Conservation (phyloP, 768 basidiomycete species). For the Coprinopsis sp. region DNA sequence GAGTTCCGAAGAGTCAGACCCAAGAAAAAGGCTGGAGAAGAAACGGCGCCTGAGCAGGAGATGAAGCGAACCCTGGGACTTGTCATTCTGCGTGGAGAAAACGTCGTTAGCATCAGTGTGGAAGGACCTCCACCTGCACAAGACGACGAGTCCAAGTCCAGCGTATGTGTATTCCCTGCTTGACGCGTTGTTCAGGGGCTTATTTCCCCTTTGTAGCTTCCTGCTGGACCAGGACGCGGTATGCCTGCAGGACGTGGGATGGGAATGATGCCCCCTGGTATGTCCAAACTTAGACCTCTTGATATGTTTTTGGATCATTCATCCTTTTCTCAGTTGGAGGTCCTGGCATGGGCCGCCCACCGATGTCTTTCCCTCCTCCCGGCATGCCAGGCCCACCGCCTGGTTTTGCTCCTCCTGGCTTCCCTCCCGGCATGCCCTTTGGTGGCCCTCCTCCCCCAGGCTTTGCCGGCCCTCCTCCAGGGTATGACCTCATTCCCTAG, state of each 20-base stretch:
- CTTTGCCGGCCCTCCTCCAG: constrained; percentile 78
- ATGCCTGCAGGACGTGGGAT: constrained; percentile 97
- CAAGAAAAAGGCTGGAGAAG: constrained; percentile 87
- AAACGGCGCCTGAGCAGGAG: constrained; percentile 78
- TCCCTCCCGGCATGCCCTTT: constrained; percentile 78
- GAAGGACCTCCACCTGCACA: constrained; percentile 93
- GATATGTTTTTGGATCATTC: constrained; percentile 1
- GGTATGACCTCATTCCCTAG: constrained; percentile 42
- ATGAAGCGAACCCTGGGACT: constrained; percentile 96
- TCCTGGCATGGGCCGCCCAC: constrained; percentile 61
- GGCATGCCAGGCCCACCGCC: constrained; percentile 87
- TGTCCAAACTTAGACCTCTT: constrained; percentile 26
- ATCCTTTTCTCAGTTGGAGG: constrained; percentile 44
- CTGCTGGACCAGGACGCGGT: constrained; percentile 88
- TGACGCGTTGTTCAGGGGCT: constrained; percentile 7
- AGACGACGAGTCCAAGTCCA: constrained; percentile 85
- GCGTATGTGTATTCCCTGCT: constrained; percentile 36
- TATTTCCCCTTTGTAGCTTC: constrained; percentile 46
- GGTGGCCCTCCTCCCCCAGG: constrained; percentile 66
- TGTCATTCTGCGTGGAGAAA: constrained; percentile 94
- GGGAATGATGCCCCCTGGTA: constrained; percentile 89
- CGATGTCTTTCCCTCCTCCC: constrained; percentile 62
- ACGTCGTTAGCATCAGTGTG: constrained; percentile 90
- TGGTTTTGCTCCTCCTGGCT: constrained; percentile 79
- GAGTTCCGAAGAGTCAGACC: constrained; percentile 91